Percentiles rank a stretch among this genome's conserved stretches.
phyloP scores from a whole-genome alignment of 2,329 filamentous ascomycete species.

The Tothia fuscella region DNA sequence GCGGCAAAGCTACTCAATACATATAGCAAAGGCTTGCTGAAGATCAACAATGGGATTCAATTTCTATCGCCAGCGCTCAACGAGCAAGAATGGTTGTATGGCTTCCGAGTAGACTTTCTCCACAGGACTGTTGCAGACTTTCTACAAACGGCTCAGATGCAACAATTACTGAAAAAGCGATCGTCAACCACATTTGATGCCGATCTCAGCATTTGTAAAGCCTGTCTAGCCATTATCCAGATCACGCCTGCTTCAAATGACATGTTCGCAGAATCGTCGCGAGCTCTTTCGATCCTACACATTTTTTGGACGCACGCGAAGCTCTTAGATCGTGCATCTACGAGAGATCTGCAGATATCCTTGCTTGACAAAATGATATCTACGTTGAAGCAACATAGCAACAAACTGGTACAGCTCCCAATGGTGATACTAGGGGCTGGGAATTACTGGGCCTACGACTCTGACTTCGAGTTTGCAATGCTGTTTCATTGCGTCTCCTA shows the following conservation, averaged over 20 bases:
- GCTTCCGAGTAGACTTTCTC: conserved; percentile 6
- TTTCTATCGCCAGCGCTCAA: neutral
- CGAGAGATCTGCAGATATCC: neutral
- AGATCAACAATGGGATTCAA: neutral
- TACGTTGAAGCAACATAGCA: neutral
- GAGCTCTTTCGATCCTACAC: neutral
- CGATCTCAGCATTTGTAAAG: neutral
- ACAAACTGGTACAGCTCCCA: neutral
- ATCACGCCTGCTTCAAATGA: neutral
- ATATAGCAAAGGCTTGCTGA: neutral
- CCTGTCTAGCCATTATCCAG: neutral
- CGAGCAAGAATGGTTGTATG: neutral
- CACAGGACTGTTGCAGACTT: conserved; percentile 10
- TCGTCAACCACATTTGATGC: neutral
- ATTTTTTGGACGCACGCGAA: neutral
- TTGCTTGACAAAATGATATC: neutral
- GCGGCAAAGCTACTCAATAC: neutral
- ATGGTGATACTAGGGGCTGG: neutral
- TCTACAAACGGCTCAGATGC: conserved; percentile 2
- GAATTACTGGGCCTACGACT: neutral
- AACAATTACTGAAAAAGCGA: neutral
- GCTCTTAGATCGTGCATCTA: neutral
- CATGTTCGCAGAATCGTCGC: neutral
- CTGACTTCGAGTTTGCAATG: neutral
- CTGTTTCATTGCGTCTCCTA: neutral